phyloP scores from a whole-genome alignment of 169 alveolate species.

The Neospora caninum region DNA sequence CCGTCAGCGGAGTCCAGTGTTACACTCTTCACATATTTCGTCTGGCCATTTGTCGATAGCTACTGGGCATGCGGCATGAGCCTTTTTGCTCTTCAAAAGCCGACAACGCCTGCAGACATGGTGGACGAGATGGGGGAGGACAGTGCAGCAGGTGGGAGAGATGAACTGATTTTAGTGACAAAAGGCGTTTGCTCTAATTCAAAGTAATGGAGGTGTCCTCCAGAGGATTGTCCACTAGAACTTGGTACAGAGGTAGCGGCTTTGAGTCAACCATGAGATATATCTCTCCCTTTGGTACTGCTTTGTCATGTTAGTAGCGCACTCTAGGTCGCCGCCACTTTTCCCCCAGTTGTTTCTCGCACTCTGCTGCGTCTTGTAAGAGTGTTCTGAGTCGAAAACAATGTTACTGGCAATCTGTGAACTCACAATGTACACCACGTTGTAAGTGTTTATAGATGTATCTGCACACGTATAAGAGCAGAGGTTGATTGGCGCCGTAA shows the following conservation, averaged over 20 bases:
- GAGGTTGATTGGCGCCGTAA: too few species aligned
- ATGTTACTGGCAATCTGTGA: too few species aligned
- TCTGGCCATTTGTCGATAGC: slow-evolving; percentile 66
- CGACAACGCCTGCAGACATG: neutral
- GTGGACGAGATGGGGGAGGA: neutral
- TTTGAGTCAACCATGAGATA: too few species aligned
- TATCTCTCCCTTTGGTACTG: too few species aligned
- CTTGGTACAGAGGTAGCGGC: neutral
- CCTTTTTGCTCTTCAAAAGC: slow-evolving; percentile 36
- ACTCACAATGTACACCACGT: too few species aligned
- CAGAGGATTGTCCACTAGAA: neutral
- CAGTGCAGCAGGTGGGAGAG: neutral
- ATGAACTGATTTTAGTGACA: neutral
- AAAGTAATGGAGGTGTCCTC: neutral
- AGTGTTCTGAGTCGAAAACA: too few species aligned
- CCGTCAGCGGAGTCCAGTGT: neutral
- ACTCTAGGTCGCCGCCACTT: too few species aligned
- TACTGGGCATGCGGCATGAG: slow-evolving; percentile 53
- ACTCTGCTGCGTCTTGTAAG: too few species aligned
- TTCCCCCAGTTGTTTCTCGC: too few species aligned
- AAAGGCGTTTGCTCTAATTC: neutral
- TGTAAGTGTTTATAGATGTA: too few species aligned
- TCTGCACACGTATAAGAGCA: too few species aligned
- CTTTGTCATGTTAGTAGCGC: too few species aligned
- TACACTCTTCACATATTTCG: slow-evolving; percentile 9